A percentile compares a stretch with the other conserved stretches of the same genome.
Conservation (phyloP, 1,139 yeast genomes). For the Magnusiomyces ingens region DNA sequence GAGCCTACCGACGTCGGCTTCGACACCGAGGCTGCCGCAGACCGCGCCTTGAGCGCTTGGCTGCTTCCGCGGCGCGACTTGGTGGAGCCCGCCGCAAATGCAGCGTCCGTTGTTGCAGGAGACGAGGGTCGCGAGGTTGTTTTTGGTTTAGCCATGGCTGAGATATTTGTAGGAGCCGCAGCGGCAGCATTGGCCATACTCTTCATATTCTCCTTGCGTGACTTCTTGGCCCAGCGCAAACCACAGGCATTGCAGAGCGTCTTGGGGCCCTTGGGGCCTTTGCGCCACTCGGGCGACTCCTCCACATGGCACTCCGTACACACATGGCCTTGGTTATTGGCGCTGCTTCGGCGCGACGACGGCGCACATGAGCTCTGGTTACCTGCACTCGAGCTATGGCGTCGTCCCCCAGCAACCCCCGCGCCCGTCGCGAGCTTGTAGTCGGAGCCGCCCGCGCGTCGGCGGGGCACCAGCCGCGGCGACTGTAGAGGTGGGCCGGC, state of each 20-base stretch:
- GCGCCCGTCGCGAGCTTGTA: conserved; percentile 5
- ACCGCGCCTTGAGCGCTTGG: too few species aligned
- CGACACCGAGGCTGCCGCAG: too few species aligned
- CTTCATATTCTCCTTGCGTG: conserved; percentile 25
- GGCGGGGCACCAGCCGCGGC: not conserved
- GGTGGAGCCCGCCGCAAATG: too few species aligned
- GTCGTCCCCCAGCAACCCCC: not conserved
- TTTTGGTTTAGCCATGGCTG: too few species aligned
- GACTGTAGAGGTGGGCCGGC: not conserved
- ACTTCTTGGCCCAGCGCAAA: conserved; percentile 43
- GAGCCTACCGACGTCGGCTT: too few species aligned
- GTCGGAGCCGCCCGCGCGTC: not conserved
- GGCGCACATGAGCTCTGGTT: not conserved
- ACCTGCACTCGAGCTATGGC: not conserved
- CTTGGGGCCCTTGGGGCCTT: conserved; percentile 60
- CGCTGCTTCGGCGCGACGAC: not conserved
- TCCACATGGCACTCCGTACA: conserved; percentile 51
- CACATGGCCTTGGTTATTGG: conserved; percentile 8
- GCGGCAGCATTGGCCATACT: conserved; percentile 9
- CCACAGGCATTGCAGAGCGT: conserved; percentile 65
- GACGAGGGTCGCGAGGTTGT: too few species aligned
- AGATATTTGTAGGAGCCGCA: conserved; percentile 3
- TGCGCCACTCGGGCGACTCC: conserved; percentile 62
- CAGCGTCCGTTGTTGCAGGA: too few species aligned
- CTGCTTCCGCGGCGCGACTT: too few species aligned